Base-by-base conservation (phyloP, 768 basidiomycete species). In the Cystobasidium tubakii region DNA sequence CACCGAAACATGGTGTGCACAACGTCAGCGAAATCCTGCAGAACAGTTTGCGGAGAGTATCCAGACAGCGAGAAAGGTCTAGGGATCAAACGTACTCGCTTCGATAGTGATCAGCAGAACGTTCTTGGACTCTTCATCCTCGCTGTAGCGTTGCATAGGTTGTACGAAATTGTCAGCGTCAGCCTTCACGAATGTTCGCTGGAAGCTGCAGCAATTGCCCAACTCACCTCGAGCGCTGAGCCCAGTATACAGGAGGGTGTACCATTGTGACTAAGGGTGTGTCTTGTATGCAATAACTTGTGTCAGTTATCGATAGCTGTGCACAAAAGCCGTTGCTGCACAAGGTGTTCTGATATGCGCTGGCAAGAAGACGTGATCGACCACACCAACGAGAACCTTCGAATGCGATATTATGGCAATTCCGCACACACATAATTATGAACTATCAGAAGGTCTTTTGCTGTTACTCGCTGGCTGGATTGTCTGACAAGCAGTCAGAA, bases 111-210 rank as follows among this genome's bases (percentile, higher is more conserved):
- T 36, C n/a, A 71, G 33, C 9, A 71, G 69, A 36, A 57, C 39
- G 69, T 71, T 71, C 69, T 71, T 71, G 50, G 50, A 55, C 69
- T 71, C 69, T n/a, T 71, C 69, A 23, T 71, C 69, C 69, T 71
- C 69, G 69, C 69, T 71, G 54, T 31, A 43, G 23, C 23, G 29
- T 9, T 31, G 21, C 33, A 25, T 6, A 25, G 27, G 27, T 60
- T 60, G 27, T 23, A 23, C 13, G 15, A 50, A 27, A 46, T 27
- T 65, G 39, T 65, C 25, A 23, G 31, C 10, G 43, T 39, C 31
- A 27, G 25, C 39, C 63, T 39, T 65, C 63, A 65, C 33, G 57
- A 60, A 50, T 50, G 46, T 62, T 62, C 57, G 36, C 10, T 39
- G 57, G 57, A 31, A 62, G 57, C 29, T 15, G 3, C 57, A 62